Evolutionary conservation across 2,329 filamentous ascomycete genomes (phyloP), one percentile per base, ranked within the genome.

Genomic region (Aureobasidium mangrovei): DNA sequence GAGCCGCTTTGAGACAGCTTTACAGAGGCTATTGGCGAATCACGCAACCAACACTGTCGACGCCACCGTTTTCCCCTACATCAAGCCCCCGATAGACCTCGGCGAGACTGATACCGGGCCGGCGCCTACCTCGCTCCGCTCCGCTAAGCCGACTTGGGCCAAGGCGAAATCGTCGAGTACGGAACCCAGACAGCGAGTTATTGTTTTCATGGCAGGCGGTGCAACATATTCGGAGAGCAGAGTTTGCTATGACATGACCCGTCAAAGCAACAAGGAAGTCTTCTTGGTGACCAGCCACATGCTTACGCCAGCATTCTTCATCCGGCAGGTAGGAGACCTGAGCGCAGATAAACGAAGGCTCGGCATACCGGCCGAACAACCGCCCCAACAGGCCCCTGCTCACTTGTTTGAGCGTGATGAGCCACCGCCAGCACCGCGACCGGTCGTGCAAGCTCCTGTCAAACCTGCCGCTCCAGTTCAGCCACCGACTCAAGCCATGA

Each of bases 141-240:
- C 88, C 7, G 90, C 90, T 12, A 94, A 95, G 64, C 93, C 91
- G 1, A 95, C 91, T 40, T 98, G 93, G 93, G 93, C 93, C 2
- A 88, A 88, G 52, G 85, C 87, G 7, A 84, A 89, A 41, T 79
- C 85, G 43, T 80, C 83, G 29, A 65, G 60, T 28, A 81, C 77
- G 57, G 91, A 97, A 67, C 94, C 91, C 60, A 82, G 86, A 52
- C 93, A 98, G 68, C 83, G 93, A 51, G 79, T 97, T 53, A 87
- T 98, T 56, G 84, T 97, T 12, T 97, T 95, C 67, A 85, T 97
- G 79, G 93, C 91, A 1, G 93, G 93, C 45, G 93, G 93, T 42
- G 93, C 93, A 24, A 97, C 93, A 0, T 95, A 91, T 68, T 90
- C 88, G 4, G 93, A 98, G 71, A 80, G 88, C 32, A 83, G 93